Evolutionary conservation across 2,329 filamentous ascomycete genomes (phyloP), one percentile per base, ranked within the genome.

Genomic region (Aspergillus intermedius): DNA sequence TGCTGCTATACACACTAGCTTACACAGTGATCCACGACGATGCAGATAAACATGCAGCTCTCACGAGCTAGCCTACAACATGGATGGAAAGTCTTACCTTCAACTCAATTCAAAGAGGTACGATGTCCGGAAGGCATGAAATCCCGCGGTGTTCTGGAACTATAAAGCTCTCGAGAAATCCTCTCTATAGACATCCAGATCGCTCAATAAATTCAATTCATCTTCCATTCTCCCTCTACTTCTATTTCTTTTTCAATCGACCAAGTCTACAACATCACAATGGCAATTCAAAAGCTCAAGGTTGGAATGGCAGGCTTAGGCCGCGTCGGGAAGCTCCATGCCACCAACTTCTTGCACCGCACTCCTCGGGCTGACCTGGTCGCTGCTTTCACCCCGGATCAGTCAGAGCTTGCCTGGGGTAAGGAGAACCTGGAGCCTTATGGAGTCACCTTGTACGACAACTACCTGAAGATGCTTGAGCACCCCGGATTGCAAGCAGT

Each of bases 381-480:
- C 19, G 74, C 74, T 19, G 74, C 68, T 8, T 74, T 67, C 49
- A 72, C 71, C 5, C 71, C 73, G 2, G 71, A 72, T 6, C 55
- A 63, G 7, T 60, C 60, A 8, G 74, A 76, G 56, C 58, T 72
- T 5, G 56, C 69, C 12, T 79, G 77, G 75, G 77, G 75, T 0
- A 65, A 68, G 47, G 55, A 67, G 48, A 66, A 74, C 49, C 70
- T 79, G n/a, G 72, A 69, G 48, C 73, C 72, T 6, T 74, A 66
- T 52, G 76, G 74, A 8, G 72, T 76, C 23, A 73, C 64, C 48
- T 57, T 77, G 22, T 81, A 79, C 64, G 64, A 59, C 32, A 64
- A 76, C 60, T 81, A 73, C 55, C 76, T 78, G 34, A 68, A 75
- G 53, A 77, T 81, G 76, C 67, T 81, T 39, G 66, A 70, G 56